These are phyloP conservation scores for Escovopsis sp. DNA, from an alignment of 2,329 filamentous ascomycete species.

Conservation along the genomic window DNA sequence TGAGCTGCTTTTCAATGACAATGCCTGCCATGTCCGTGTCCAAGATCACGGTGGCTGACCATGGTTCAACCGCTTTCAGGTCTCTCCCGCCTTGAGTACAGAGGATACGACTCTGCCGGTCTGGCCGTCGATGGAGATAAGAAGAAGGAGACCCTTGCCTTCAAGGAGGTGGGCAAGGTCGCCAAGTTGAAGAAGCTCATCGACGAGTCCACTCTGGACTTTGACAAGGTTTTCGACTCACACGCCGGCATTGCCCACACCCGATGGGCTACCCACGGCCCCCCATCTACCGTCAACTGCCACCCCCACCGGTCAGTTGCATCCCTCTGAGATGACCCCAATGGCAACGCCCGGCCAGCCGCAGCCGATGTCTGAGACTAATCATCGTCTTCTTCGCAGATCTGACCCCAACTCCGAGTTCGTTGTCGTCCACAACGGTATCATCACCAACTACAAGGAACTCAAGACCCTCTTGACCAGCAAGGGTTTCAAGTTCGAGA, in stretches of 20 bases:
- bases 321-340: neutral
- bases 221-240: constrained; percentile 89
- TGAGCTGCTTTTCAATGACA: constrained; percentile 29
- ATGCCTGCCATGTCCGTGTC: neutral
- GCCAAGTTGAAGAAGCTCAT: constrained; percentile 91
- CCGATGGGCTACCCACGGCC: constrained; percentile 94
- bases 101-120: constrained; percentile 96
- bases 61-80: constrained; percentile 36
- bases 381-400: constrained; percentile 30
- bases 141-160: constrained; percentile 93
- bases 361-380: neutral
- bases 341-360: neutral
- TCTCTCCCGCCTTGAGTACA: constrained; percentile 90
- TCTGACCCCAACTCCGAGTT: constrained; percentile 96
- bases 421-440: constrained; percentile 95
- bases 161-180: constrained; percentile 99
- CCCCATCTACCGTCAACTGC: constrained; percentile 89
- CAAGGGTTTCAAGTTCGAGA: constrained; percentile 99
- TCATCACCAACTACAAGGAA: constrained; percentile 99
- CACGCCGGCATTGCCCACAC: constrained; percentile 98
- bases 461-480: constrained; percentile 79
- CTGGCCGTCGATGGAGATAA: constrained; percentile 94
- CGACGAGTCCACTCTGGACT: constrained; percentile 66
- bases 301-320: constrained; percentile 78
- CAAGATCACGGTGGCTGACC: constrained; percentile 8